Evolutionary conservation across 1,139 yeast species (phyloP), one percentile per base, ranked within the genome.

Genomic region (Casaregolazyma lundiana): DNA sequence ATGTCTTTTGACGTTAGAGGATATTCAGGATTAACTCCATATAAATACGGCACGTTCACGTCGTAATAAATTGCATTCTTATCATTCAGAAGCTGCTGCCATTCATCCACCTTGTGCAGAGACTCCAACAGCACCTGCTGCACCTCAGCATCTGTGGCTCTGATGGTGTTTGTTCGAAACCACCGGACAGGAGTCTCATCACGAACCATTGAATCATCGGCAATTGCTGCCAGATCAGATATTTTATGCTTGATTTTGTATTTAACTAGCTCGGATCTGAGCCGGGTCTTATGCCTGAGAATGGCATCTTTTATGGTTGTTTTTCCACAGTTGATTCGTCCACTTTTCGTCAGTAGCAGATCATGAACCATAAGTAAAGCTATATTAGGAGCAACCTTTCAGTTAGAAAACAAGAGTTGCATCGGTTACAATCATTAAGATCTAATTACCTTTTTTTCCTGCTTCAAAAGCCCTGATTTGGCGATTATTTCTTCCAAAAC

Each of bases 271-370:
- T 92, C 97, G 0, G 95, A 92, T 53, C 78, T 80, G 41, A 92
- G 68, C 55, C 97, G 70, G 0, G 95, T 82, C 66, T 84, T 86
- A 62, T 88, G 84, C 50, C 78, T 74, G 46, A 92, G 69, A 13
- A 92, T 73, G 5, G 88, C 85, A 44, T 86, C 95, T 60, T 92
- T 92, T 50, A 88, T 73, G 0, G 92, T 87, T 51, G 85, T 90
- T 58, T 89, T 89, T 5, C 95, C 95, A 73, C 89, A 84, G 60
- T 88, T 94, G 49, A 92, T 85, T 52, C 97, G 70, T 7, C 95
- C 95, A 24, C 79, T 74, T 51, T 80, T 76, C 4, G 94, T 78
- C 51, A 92, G 75, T 6, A 92, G 65, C 49, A 89, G 69, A 67
- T 92, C 98, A 61, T 92, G 95, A 1, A 84, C 81, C 65, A 92